Conservation (phyloP, 139 green algal genomes). For the Yamagishiella unicocca region DNA sequence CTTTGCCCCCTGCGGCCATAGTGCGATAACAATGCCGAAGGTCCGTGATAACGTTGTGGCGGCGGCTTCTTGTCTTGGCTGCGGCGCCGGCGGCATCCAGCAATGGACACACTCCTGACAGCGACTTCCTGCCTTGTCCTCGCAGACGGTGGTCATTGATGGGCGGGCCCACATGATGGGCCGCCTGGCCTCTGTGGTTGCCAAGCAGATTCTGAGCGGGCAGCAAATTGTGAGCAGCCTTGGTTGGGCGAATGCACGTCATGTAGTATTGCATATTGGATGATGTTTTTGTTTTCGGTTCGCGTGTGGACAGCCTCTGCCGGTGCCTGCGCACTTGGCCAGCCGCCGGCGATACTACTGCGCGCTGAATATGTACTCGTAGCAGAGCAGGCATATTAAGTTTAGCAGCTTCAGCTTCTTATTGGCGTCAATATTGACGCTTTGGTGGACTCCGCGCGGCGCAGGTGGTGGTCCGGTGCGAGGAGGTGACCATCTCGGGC, state of each 20-base stretch:
- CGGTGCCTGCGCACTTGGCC: neutral
- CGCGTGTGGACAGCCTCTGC: too few relatives aligned
- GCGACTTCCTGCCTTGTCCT: neutral
- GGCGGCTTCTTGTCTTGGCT: neutral
- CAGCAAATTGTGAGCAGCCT: slow-evolving; percentile 87
- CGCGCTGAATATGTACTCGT: too few relatives aligned
- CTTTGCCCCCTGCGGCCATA: slow-evolving; percentile 28
- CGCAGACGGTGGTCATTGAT: slow-evolving; percentile 90
- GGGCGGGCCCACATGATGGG: slow-evolving; percentile 96
- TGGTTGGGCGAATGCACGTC: too few relatives aligned
- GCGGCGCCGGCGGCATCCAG: slow-evolving; percentile 21
- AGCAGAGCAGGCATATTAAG: too few relatives aligned
- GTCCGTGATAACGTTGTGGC: neutral
- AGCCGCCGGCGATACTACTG: slow-evolving; percentile 7
- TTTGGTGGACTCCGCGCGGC: neutral
- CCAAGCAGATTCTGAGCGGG: slow-evolving; percentile 98
- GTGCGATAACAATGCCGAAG: slow-evolving; percentile 38
- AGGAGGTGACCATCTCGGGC: slow-evolving; percentile 97
- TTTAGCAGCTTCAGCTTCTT: too few relatives aligned
- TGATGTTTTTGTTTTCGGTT: too few relatives aligned
- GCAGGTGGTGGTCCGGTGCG: slow-evolving; percentile 91
- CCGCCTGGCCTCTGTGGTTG: slow-evolving; percentile 94
- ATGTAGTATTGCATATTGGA: too few relatives aligned
- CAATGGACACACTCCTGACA: neutral
- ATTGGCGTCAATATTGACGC: too few relatives aligned